Percentiles rank a stretch among this genome's conserved stretches.
Evolutionary conservation across 2,329 filamentous ascomycete genomes (phyloP).

Genomic region (Fusarium sublunatum): DNA sequence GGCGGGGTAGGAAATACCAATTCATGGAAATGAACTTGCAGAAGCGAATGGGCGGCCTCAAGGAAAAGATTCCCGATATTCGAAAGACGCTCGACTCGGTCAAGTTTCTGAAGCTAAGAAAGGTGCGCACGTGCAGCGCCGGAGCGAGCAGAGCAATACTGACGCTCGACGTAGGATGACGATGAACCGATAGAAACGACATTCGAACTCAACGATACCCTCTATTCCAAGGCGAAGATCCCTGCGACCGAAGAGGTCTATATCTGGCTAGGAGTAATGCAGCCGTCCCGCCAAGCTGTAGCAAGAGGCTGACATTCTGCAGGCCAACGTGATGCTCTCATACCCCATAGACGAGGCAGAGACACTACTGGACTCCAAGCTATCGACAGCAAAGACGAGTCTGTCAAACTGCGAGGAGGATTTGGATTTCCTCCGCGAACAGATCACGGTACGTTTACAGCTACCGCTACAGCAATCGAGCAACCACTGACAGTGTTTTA

Average conservation of each 20-base stretch:
- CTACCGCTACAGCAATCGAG: not conserved
- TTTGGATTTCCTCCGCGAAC: conserved; percentile 92
- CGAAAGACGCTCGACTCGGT: conserved; percentile 95
- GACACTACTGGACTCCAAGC: conserved; percentile 78
- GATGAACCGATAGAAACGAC: conserved; percentile 85
- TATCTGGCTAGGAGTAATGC: conserved; percentile 88
- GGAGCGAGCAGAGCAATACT: conserved; percentile 20
- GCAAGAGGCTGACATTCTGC: conserved; percentile 41
- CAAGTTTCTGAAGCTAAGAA: conserved; percentile 80
- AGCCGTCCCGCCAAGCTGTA: not conserved
- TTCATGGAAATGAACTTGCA: conserved; percentile 98
- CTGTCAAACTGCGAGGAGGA: conserved; percentile 94
- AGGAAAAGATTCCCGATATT: conserved; percentile 97
- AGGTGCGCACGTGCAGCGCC: conserved; percentile 58
- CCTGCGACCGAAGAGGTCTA: conserved; percentile 91
- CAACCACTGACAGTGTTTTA: conserved; percentile 52
- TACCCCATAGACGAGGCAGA: conserved; percentile 93
- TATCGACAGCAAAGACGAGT: conserved; percentile 81
- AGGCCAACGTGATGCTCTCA: conserved; percentile 97
- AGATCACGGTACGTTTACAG: conserved; percentile 81
- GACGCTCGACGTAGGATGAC: conserved; percentile 54
- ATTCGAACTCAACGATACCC: conserved; percentile 95
- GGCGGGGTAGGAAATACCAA: conserved; percentile 86
- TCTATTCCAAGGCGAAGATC: conserved; percentile 89
- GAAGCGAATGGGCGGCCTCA: conserved; percentile 80